Evolutionary conservation across 768 basidiomycete species (phyloP).

Genomic region (Boletus subparvulus): DNA sequence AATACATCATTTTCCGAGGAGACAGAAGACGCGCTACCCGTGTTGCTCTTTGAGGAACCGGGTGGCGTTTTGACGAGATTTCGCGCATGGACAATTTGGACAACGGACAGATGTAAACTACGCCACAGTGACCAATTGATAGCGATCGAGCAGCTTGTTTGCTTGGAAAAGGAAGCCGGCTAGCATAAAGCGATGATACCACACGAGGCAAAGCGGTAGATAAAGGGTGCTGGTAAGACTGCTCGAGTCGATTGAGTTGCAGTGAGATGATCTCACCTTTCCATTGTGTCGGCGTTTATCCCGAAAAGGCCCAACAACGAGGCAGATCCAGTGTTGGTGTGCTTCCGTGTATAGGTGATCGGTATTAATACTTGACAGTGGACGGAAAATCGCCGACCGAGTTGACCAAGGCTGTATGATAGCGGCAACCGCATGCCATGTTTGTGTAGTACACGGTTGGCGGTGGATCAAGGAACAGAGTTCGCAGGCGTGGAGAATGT

Average conservation of each 20-base stretch:
- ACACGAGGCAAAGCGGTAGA: conserved; percentile 5
- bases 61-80: conserved; percentile 20
- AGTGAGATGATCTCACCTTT: conserved; percentile 9
- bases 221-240: background rate
- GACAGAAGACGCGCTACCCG: background rate
- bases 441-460: background rate
- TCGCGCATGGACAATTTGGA: background rate
- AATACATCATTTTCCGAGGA: conserved; percentile 16
- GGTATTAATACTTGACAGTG: background rate
- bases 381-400: background rate
- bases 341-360: conserved; percentile 5
- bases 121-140: conserved; percentile 18
- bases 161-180: conserved; percentile 8
- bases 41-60: background rate
- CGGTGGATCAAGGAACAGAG: conserved; percentile 7
- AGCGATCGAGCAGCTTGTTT: background rate
- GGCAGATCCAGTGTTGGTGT: background rate
- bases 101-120: conserved; percentile 5
- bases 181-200: background rate
- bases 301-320: conserved; percentile 2
- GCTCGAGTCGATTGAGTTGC: conserved; percentile 8
- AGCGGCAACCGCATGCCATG: conserved; percentile 4
- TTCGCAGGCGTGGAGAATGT: background rate
- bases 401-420: background rate
- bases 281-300: background rate